These are phyloP conservation scores for Crithidia expoeki DNA, from an alignment of 208 protist genomes.

Conservation along the genomic window DNA sequence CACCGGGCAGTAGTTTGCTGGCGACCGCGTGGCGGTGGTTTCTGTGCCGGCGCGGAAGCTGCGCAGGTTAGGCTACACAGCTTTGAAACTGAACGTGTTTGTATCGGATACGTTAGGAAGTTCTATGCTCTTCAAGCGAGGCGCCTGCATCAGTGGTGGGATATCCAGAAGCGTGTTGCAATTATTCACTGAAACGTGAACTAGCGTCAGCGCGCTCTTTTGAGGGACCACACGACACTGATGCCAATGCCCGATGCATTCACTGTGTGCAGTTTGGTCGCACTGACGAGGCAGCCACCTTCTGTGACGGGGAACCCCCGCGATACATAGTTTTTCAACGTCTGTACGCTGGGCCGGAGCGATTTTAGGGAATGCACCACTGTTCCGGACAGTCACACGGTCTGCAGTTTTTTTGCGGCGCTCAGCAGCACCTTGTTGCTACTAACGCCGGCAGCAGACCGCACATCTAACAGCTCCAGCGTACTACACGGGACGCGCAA, in stretches of 20 bases:
- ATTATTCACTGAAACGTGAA: not conserved
- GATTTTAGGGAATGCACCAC: not conserved
- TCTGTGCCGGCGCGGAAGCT: not conserved
- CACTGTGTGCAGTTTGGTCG: constrained; percentile 2
- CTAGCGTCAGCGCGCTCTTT: not conserved
- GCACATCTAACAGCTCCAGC: constrained; percentile 4
- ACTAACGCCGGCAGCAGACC: not conserved
- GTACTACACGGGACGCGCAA: not conserved
- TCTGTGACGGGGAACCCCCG: not conserved
- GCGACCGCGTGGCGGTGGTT: not conserved
- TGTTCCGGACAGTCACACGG: not conserved
- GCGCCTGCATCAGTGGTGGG: not conserved
- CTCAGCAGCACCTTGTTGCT: not conserved
- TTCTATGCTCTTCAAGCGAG: not conserved
- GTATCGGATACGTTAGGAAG: not conserved
- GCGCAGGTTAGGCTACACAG: constrained; percentile 10
- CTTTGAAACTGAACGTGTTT: not conserved
- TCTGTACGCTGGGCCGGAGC: not conserved
- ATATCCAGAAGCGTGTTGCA: not conserved
- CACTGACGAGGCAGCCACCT: too few species aligned
- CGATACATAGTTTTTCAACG: not conserved
- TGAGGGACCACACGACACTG: not conserved
- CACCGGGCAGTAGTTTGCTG: not conserved
- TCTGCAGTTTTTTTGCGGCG: constrained; percentile 4
- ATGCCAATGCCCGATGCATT: not conserved